These are phyloP conservation scores for Cornus florida DNA, from an alignment of 148 eudicot species.

Conservation along the genomic window DNA sequence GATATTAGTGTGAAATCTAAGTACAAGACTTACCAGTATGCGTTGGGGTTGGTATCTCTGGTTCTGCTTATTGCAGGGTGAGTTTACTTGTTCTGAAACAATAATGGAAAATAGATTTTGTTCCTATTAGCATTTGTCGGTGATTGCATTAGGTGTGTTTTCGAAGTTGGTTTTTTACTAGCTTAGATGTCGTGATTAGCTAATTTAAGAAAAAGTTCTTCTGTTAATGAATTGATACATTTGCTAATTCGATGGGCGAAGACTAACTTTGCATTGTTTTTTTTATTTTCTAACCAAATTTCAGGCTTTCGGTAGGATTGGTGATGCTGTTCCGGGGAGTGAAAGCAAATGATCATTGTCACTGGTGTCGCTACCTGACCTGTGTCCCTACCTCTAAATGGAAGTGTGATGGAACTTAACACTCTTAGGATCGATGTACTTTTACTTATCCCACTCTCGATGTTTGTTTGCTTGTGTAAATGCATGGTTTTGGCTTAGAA, in stretches of 20 bases:
- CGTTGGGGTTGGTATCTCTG: slow-evolving; percentile 47
- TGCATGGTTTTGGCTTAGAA: slow-evolving; percentile 10
- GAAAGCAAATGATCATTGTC: slow-evolving; percentile 42
- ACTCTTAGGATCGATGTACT: background rate
- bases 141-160: background rate
- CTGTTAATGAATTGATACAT: no score
- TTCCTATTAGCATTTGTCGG: background rate
- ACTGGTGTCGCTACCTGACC: slow-evolving; percentile 55
- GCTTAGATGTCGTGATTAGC: no score
- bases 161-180: no score
- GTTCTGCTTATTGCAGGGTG: slow-evolving; percentile 64
- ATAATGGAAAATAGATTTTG: no score
- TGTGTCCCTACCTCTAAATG: slow-evolving; percentile 58
- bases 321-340: slow-evolving; percentile 63
- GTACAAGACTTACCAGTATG: slow-evolving; percentile 64
- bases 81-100: slow-evolving; percentile 17
- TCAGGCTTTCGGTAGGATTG: slow-evolving; percentile 58
- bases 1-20: slow-evolving; percentile 43
- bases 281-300: background rate
- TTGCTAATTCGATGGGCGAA: background rate
- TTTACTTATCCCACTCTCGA: background rate
- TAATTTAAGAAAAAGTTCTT: no score
- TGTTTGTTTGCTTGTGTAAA: background rate
- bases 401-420: slow-evolving; percentile 35
- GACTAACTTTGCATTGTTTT: no score